These are phyloP conservation scores for Calocybe gangraenosa DNA, from an alignment of 768 basidiomycete species.

Conservation along the genomic window DNA sequence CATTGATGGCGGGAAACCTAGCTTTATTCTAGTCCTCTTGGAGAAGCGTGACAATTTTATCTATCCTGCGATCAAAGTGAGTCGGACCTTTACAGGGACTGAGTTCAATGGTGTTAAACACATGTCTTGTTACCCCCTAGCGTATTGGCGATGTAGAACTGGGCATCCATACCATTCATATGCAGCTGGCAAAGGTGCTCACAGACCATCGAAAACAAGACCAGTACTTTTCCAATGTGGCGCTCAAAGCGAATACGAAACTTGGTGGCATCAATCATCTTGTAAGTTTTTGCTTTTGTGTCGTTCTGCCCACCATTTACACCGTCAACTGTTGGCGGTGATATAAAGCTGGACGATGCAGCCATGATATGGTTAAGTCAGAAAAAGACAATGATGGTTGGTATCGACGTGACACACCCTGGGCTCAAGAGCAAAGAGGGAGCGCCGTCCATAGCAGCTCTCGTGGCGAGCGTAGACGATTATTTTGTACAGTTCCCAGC, in stretches of 20 bases:
- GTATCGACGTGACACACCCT: constrained; percentile 83
- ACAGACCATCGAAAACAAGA: constrained; percentile 53
- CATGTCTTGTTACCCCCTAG: too few relatives aligned
- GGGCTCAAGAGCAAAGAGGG: constrained; percentile 62
- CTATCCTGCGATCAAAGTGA: constrained; percentile 74
- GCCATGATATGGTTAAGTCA: constrained; percentile 64
- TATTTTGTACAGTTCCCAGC: constrained; percentile 76
- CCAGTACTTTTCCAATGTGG: constrained; percentile 81
- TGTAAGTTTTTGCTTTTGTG: constrained; percentile 22
- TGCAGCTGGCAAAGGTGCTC: constrained; percentile 61
- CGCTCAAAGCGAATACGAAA: constrained; percentile 80
- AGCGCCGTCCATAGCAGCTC: constrained; percentile 79
- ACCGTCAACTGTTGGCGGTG: too few relatives aligned
- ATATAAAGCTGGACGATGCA: constrained; percentile 43
- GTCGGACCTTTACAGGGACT: neutral
- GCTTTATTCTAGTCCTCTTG: constrained; percentile 68
- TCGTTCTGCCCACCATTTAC: too few relatives aligned
- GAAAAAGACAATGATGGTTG: constrained; percentile 76
- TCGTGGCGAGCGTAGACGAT: constrained; percentile 72
- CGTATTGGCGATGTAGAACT: constrained; percentile 67
- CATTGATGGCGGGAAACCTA: constrained; percentile 38
- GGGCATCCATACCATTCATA: constrained; percentile 72
- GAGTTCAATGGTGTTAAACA: too few relatives aligned
- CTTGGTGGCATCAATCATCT: constrained; percentile 78
- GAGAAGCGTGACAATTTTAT: constrained; percentile 67